Conservation (phyloP, 2,329 filamentous ascomycete species). For the Fusarium scirpi region DNA sequence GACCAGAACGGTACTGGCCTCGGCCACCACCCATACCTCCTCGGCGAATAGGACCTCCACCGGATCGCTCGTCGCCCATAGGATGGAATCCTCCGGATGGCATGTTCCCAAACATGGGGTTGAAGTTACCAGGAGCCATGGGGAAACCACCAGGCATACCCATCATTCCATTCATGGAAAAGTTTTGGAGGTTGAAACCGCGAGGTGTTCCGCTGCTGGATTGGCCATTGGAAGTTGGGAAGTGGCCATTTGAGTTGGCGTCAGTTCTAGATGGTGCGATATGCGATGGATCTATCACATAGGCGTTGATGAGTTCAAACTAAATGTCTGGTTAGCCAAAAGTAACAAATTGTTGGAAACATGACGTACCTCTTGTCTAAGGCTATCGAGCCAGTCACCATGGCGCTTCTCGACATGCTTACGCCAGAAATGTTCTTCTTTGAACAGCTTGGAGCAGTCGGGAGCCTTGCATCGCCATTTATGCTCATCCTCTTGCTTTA, state of each 20-base stretch:
- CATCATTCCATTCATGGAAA: constrained; percentile 70
- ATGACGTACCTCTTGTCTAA: constrained; percentile 83
- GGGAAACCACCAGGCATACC: constrained; percentile 70
- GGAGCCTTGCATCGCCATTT: constrained; percentile 98
- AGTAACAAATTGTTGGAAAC: background rate
- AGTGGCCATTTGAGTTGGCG: constrained; percentile 95
- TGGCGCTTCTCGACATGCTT: constrained; percentile 99
- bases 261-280: constrained; percentile 94
- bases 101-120: constrained; percentile 66
- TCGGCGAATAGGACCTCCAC: constrained; percentile 78
- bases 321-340: constrained; percentile 53
- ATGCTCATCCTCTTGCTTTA: constrained; percentile 97
- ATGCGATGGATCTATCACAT: constrained; percentile 93
- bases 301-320: constrained; percentile 92
- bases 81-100: constrained; percentile 64
- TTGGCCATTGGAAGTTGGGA: constrained; percentile 83
- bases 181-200: constrained; percentile 87
- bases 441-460: constrained; percentile 96
- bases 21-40: constrained; percentile 66
- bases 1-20: constrained; percentile 73
- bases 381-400: constrained; percentile 82
- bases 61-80: constrained; percentile 67
- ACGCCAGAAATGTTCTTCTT: constrained; percentile 95
- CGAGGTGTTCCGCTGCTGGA: constrained; percentile 85
- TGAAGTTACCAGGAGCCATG: constrained; percentile 60